Evolutionary conservation across 1,284 basidiomycete genomes (phyloP), one percentile per base, ranked within the genome.

Genomic region (Coniferiporia weirii): DNA sequence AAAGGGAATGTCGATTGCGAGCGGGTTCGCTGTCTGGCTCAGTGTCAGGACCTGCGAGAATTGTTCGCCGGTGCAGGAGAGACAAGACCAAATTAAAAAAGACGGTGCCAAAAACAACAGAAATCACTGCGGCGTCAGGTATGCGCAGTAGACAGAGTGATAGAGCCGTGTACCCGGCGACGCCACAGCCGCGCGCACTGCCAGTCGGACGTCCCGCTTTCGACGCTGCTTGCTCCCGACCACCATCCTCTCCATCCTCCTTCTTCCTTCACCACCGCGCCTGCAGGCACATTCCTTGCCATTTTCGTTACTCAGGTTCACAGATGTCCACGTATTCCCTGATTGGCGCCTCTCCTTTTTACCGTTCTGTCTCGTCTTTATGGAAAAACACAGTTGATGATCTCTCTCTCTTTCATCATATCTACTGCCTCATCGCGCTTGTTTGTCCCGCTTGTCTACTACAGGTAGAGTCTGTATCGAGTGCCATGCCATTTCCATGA

Each of bases 401-500:
- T 48, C 19, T 46, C 46, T 13, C 36, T 48, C 36, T 32, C 46
- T 45, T 48, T 19, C 54, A 54, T 54, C 53, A 54, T 40, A 40
- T 54, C 45, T 46, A n/a, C 20, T 19, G 19, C 19, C 36, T 32
- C 47, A 57, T 57, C 48, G 27, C 40, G 20, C 43, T 36, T 51
- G 36, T n/a, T 10, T 17, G 17, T 22, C 50, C 52, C 32, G 35
- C 35, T 50, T 57, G 43, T 44, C 53, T 17, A 34, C 50, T 53
- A 48, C 19, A 40, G 51, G 15, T 6, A 46, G 38, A 52, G 15
- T 17, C 17, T 52, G 40, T 40, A 19, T 52, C 55, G 48, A 43
- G 50, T 58, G 51, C 56, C 49, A 58, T 22, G 51, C 56, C 50
- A 58, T 38, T 52, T 40, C 44, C 17, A 22, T 52, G 50, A 20